Evolutionary conservation across 805 yeast species (phyloP), one percentile per base, ranked within the genome.

Genomic region (Starmerella sirachaensis): DNA sequence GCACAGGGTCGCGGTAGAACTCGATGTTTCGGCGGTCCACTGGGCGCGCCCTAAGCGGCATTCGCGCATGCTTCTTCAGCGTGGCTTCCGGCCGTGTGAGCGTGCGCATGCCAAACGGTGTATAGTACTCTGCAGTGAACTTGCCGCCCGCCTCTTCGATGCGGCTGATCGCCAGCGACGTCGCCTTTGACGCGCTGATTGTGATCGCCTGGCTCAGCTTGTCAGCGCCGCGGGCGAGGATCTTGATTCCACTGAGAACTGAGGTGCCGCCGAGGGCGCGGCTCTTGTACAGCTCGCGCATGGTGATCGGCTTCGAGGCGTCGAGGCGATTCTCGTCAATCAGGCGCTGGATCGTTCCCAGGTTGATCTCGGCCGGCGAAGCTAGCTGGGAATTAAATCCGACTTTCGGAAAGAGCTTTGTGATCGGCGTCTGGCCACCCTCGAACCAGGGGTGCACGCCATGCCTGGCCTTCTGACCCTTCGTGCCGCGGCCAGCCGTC

Each of bases 401-500:
- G 43, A 78, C 66, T 57, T 88, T 88, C 49, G 96, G 94, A 61
- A 83, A 76, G 49, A 80, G 64, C 60, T 80, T 72, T 59, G 75
- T 74, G 55, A 78, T 74, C 18, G 96, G 97, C 2, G 97, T 91
- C 59, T 91, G 98, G 58, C 98, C 97, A 74, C 98, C 98, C 66
- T 91, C 98, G 57, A 88, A 84, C 88, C 93, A 83, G 42, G 79
- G 73, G 40, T 85, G 88, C 21, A 88, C 88, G 29, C 77, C 72
- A 26, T 88, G 81, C 62, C 97, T 74, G 9, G 97, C 95, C 64
- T 88, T 88, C 59, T 88, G 97, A 74, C 98, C 98, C 64, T 91
- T 91, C 55, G 83, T 94, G 68, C 98, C 98, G 59, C 97, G 72
- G 33, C 94, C 94, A 6, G 96, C 75, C 3, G 97, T 91, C 61